Base-by-base conservation (phyloP, 345 rosid genomes). In the Acer yangbiense region DNA sequence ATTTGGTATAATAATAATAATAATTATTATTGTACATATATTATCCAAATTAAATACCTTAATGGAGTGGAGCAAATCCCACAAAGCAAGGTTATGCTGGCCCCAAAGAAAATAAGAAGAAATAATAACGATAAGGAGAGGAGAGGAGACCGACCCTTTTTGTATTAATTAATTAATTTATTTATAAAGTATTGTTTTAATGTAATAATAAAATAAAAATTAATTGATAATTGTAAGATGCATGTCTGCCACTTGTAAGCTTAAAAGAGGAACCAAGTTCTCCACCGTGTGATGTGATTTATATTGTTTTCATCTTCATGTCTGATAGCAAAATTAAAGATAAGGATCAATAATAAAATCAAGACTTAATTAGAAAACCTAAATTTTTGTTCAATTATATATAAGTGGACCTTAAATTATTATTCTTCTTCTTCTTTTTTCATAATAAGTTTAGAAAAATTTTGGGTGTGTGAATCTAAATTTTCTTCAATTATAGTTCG, bases 211-310 rank as follows among this genome's bases (percentile, higher is more conserved):
- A 35, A 35, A 35, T 35, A 35, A 4, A 32, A 35, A 4, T 35
- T 4, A 35, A 35, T 35, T 35, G 39, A 35, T 35, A 35, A 35
- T 35, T 4, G 39, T 29, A 12, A 63, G 21, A 48, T 57, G 73
- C 75, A 69, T 74, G 78, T 52, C 41, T 71, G 86, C 82, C 84
- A 73, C 76, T 21, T 73, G 88, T 69, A 76, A 76, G 63, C 32
- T 25, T 17, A 71, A 13, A 3, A 57, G 52, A 50, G 58, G 71
- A 27, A 32, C 58, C 14, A 61, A 61, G 54, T 72, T 52, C 55
- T 63, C 74, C 66, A 61, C 72, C 57, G 64, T 7, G 3, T 32
- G 63, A 65, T 43, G 43, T 44, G 39, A 60, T 50, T 20, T 21
- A 18, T 27, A 2, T 60, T 60, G 27, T 57, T 20, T 12, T 68